These are phyloP conservation scores for Aspergillus hancockii DNA, from an alignment of 495 filamentous ascomycete genomes.

Conservation along the genomic window DNA sequence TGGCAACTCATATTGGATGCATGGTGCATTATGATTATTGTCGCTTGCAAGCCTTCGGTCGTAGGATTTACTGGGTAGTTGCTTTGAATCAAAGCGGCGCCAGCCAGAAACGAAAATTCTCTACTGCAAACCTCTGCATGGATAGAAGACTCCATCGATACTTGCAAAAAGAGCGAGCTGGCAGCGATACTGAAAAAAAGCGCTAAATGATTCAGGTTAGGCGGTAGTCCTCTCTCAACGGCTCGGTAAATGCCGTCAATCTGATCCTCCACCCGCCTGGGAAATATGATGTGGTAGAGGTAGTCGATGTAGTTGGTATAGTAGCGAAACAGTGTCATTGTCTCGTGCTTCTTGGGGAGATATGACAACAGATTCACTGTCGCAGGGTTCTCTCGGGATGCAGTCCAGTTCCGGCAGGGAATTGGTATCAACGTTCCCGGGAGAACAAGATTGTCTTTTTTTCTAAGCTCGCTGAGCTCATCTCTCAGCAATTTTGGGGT, in stretches of 20 bases:
- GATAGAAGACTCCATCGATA: slow-evolving; percentile 24
- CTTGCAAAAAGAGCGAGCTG: slow-evolving; percentile 37
- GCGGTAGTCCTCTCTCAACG: slow-evolving; percentile 12
- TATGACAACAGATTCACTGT: slow-evolving; percentile 25
- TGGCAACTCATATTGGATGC: slow-evolving; percentile 29
- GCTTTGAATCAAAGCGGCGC: slow-evolving; percentile 37
- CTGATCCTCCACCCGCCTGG: slow-evolving; percentile 24
- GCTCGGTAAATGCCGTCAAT: slow-evolving; percentile 37
- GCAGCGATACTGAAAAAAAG: slow-evolving; percentile 44
- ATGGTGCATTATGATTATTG: slow-evolving; percentile 41
- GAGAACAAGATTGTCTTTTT: not conserved
- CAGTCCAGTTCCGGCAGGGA: not conserved
- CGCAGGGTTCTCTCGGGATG: slow-evolving; percentile 24
- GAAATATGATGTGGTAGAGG: slow-evolving; percentile 41
- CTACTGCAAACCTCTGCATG: slow-evolving; percentile 30
- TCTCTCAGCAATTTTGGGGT: slow-evolving; percentile 27
- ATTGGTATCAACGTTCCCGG: slow-evolving; percentile 1
- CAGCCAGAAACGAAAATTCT: slow-evolving; percentile 33
- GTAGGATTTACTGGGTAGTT: slow-evolving; percentile 38
- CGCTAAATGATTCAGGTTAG: slow-evolving; percentile 31
- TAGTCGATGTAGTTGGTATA: slow-evolving; percentile 39
- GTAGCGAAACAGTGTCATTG: slow-evolving; percentile 34
- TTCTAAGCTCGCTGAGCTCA: slow-evolving; percentile 14
- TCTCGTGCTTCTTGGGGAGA: slow-evolving; percentile 30
- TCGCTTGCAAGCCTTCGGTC: slow-evolving; percentile 47